Base-by-base conservation (phyloP, 1,284 basidiomycete species). In the Amylostereum areolatum region DNA sequence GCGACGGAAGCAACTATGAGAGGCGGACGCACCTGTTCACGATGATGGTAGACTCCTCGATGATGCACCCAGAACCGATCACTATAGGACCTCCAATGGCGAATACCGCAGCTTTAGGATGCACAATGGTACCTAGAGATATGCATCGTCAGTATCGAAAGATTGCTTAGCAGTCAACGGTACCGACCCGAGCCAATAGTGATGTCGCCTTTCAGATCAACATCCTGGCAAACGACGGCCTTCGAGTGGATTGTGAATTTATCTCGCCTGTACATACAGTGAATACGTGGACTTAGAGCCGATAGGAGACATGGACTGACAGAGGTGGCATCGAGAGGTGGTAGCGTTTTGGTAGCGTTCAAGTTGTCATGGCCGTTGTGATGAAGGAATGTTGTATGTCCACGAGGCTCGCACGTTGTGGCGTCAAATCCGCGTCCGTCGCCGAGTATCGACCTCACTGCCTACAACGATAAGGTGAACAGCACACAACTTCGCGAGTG, bases 51-150 rank as follows among this genome's bases (percentile, higher is more conserved):
- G 79, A 78, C 66, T 98, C 96, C 62, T 98, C 96, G 47, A 99
- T 81, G 58, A 98, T 91, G 63, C 92, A 95, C 48, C 87, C 81
- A 27, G 81, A 74, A 6, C 93, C 96, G 43, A 98, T 86, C 42
- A 90, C 74, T 54, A 98, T 92, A 3, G 92, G 85, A 0, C 90
- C 93, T 4, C 82, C 83, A 40, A 91, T 81, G 5, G 92, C 93
- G 54, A 94, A 86, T 54, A 98, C 88, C 30, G 88, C 89, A 1
- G 90, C 91, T 62, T 92, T 91, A 0, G 96, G 95, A 58, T 98
- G 95, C n/a, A 99, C 81, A 45, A 97, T 85, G 1, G 87, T 89
- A 2, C 89, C 88, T 80, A 53, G 30, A 18, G 18, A 18, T 18
- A 18, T 18, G 18, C 18, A 18, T 18, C 18, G 18, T 18, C 18